Conservation (phyloP, 345 rosid genomes). For the Rhodomyrtus tomentosa region DNA sequence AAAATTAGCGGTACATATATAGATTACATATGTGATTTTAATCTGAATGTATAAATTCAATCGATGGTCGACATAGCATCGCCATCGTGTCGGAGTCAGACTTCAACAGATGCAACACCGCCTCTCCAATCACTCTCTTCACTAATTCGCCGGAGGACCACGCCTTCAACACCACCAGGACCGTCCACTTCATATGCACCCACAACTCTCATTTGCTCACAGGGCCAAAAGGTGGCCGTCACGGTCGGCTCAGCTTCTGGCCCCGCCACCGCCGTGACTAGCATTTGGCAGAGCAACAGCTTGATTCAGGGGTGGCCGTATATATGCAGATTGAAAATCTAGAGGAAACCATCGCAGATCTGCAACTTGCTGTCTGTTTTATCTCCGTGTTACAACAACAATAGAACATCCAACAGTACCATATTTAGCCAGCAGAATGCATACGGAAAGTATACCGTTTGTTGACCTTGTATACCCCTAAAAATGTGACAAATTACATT, state of each 20-base stretch:
- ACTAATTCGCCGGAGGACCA: constrained; percentile 3
- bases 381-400: neutral
- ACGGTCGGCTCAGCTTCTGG: neutral
- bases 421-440: neutral
- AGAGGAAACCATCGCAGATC: neutral
- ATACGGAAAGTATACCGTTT: neutral
- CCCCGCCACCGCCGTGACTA: neutral
- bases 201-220: neutral
- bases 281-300: too few relatives aligned
- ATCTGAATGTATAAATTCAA: neutral
- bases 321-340: neutral
- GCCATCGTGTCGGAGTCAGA: constrained; percentile 9
- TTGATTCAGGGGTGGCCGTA: too few relatives aligned
- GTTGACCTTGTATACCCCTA: neutral
- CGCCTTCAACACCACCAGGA: neutral
- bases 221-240: constrained; percentile 8
- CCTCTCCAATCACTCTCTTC: neutral
- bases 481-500: neutral
- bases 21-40: too few relatives aligned
- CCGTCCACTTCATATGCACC: constrained; percentile 10
- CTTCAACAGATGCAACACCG: constrained; percentile 3
- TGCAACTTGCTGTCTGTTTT: neutral
- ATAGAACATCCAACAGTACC: neutral
- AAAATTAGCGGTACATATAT: neutral
- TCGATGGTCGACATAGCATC: constrained; percentile 8